Percentiles rank a stretch among this genome's conserved stretches.
These are phyloP conservation scores for Megacollybia platyphylla DNA, from an alignment of 1,284 basidiomycete species.

Conservation along the genomic window DNA sequence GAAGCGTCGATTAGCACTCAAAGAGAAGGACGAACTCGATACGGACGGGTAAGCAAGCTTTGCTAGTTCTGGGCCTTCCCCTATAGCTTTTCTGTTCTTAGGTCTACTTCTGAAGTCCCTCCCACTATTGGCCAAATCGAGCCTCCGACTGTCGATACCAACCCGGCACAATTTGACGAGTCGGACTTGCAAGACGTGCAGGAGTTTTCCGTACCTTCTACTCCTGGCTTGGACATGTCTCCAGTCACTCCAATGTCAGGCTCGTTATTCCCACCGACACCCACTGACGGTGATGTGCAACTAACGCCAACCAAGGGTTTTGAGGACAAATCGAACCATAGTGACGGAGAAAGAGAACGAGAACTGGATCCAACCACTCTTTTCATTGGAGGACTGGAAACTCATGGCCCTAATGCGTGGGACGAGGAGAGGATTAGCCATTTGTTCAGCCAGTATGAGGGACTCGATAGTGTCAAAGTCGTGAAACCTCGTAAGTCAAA, in stretches of 20 bases:
- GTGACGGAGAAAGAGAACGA: constrained; percentile 18
- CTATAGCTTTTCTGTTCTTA: constrained; percentile 1
- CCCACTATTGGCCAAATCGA: not conserved
- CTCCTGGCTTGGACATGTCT: constrained; percentile 31
- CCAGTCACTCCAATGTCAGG: constrained; percentile 35
- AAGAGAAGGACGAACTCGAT: constrained; percentile 5
- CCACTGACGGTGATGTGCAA: constrained; percentile 21
- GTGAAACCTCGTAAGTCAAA: constrained; percentile 43
- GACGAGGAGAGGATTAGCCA: constrained; percentile 43
- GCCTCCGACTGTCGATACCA: not conserved
- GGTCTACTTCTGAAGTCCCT: not conserved
- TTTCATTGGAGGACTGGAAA: constrained; percentile 65
- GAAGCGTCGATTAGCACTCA: constrained; percentile 4
- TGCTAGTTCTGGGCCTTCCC: not conserved
- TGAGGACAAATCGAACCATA: constrained; percentile 10
- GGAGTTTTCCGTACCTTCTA: constrained; percentile 28
- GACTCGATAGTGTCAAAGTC: constrained; percentile 47
- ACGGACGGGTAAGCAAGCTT: constrained; percentile 5
- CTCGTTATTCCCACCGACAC: constrained; percentile 31
- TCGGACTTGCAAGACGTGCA: constrained; percentile 12
- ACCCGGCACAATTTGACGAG: constrained; percentile 1
- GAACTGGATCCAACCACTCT: constrained; percentile 53
- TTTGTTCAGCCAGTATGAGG: constrained; percentile 52
- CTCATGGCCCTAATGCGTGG: constrained; percentile 50
- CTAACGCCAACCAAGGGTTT: constrained; percentile 15